These are phyloP conservation scores for Calonectria hawksworthii DNA, from an alignment of 2,329 filamentous ascomycete genomes.

Conservation along the genomic window DNA sequence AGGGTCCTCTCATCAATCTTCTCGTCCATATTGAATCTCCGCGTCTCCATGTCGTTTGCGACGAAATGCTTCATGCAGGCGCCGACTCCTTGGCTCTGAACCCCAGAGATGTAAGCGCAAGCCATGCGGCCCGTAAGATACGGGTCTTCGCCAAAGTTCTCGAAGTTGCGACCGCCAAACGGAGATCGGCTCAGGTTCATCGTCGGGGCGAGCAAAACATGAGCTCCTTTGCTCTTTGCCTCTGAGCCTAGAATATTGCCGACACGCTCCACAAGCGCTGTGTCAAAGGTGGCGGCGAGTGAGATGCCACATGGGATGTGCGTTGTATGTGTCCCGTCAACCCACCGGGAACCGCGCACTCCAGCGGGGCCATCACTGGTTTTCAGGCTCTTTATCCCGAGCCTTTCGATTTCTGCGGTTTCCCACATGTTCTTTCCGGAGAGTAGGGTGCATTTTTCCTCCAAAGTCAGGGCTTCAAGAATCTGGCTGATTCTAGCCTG, in stretches of 20 bases:
- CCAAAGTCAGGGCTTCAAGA: neutral
- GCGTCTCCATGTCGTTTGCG: conserved; percentile 50
- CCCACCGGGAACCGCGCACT: conserved; percentile 8
- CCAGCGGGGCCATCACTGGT: conserved; percentile 16
- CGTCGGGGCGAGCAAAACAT: conserved; percentile 12
- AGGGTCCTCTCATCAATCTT: conserved; percentile 15
- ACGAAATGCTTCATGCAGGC: conserved; percentile 58
- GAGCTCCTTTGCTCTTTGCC: neutral
- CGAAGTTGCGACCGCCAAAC: conserved; percentile 56
- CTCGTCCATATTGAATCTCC: conserved; percentile 13
- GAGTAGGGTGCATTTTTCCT: conserved; percentile 6
- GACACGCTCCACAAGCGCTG: neutral
- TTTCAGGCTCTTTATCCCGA: conserved; percentile 9
- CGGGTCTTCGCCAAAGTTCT: conserved; percentile 56
- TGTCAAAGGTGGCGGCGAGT: conserved; percentile 49
- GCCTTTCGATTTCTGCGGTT: neutral
- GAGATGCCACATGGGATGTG: conserved; percentile 60
- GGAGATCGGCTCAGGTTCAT: conserved; percentile 40
- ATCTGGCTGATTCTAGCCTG: neutral
- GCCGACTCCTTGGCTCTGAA: conserved; percentile 53
- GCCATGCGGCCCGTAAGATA: conserved; percentile 54
- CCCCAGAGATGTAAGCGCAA: conserved; percentile 45
- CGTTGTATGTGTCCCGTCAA: conserved; percentile 50
- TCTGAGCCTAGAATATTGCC: neutral
- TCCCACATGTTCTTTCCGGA: conserved; percentile 16